phyloP scores from a whole-genome alignment of 768 basidiomycete genomes.

The Boletus pseudopeckii region DNA sequence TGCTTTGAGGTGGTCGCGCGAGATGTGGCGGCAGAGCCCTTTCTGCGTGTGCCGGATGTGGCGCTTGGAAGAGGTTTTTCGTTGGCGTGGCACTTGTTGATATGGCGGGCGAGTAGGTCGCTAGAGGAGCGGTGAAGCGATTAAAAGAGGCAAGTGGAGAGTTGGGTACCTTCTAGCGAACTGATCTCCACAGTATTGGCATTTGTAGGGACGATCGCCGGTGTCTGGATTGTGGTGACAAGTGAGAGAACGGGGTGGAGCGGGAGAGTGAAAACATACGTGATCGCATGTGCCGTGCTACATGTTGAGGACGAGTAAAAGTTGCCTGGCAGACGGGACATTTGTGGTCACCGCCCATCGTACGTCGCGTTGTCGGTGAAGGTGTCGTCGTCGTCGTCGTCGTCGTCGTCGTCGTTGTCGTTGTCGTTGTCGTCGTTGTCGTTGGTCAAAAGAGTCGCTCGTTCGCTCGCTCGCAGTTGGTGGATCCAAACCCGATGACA shows the following conservation, averaged over 20 bases:
- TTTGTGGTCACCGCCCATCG: constrained; percentile 80
- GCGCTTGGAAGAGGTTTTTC: constrained; percentile 50
- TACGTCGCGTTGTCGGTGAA: too few species aligned
- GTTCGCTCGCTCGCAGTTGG: constrained; percentile 16
- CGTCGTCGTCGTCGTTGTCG: constrained; percentile 11
- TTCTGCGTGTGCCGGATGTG: constrained; percentile 46
- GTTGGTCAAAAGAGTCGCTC: constrained; percentile 17
- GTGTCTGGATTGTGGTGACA: constrained; percentile 52
- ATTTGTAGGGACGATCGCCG: constrained; percentile 87
- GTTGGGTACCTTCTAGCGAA: constrained; percentile 71
- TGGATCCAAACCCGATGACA: constrained; percentile 33
- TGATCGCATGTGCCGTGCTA: constrained; percentile 86
- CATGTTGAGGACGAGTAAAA: constrained; percentile 87
- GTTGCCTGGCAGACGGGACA: constrained; percentile 86
- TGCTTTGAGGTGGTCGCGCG: constrained; percentile 78
- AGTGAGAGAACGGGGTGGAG: constrained; percentile 20
- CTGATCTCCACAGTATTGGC: constrained; percentile 84
- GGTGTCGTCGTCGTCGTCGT: constrained; percentile 8
- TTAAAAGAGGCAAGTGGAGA: constrained; percentile 6
- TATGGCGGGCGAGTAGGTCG: constrained; percentile 80
- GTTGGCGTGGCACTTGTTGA: constrained; percentile 84
- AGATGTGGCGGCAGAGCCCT: constrained; percentile 63
- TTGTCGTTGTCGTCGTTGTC: constrained; percentile 7
- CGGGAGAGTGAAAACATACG: constrained; percentile 50
- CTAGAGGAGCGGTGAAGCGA: constrained; percentile 34